These are phyloP conservation scores for Boechera retrofracta DNA, from an alignment of 345 rosid genomes.

Conservation along the genomic window DNA sequence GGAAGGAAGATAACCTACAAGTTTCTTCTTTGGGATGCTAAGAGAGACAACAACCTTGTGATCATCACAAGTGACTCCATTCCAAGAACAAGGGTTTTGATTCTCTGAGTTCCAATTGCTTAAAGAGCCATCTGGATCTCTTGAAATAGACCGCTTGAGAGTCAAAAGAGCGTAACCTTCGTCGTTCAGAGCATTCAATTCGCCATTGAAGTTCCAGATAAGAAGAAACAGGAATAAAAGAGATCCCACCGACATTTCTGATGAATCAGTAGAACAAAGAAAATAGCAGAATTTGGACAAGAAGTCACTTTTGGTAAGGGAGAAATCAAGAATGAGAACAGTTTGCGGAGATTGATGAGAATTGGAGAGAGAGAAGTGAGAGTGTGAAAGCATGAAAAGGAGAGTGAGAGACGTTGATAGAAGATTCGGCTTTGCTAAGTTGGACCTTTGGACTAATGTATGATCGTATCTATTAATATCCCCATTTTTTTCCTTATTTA, in stretches of 20 bases:
- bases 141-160: constrained; percentile 61
- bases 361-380: constrained; percentile 33
- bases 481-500: not conserved
- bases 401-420: constrained; percentile 39
- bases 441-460: constrained; percentile 20
- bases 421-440: constrained; percentile 33
- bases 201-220: constrained; percentile 45
- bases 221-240: constrained; percentile 42
- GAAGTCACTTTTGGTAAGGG: not conserved
- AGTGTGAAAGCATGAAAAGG: constrained; percentile 35
- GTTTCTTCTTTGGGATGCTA: constrained; percentile 86
- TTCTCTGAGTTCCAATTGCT: constrained; percentile 76
- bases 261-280: not conserved
- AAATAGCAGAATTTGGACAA: constrained; percentile 18
- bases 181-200: constrained; percentile 52
- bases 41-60: constrained; percentile 66
- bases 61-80: constrained; percentile 86
- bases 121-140: constrained; percentile 82
- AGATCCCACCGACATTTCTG: constrained; percentile 44
- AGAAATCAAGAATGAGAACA: constrained; percentile 32
- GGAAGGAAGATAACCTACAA: constrained; percentile 75
- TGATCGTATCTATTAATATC: constrained; percentile 19
- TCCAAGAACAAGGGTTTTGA: constrained; percentile 90
- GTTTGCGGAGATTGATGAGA: constrained; percentile 38
- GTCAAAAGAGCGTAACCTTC: constrained; percentile 81